Base-by-base conservation (phyloP, 371 early-diverging fungal genomes). In the Mucor circinelloides region DNA sequence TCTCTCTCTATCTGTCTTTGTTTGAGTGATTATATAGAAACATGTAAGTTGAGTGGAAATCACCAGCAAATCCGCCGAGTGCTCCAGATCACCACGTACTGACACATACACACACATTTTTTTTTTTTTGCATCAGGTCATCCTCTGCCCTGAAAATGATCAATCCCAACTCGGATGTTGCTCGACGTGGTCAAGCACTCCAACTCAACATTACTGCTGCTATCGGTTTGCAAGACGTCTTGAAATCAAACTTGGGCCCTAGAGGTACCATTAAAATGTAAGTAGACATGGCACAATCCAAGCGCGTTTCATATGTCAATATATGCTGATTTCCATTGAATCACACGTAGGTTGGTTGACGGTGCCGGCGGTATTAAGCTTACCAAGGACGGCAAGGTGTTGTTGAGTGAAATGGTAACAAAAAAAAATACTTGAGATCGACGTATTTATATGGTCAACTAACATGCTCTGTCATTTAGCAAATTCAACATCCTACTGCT, bases 401-500 rank as follows among this genome's bases (percentile, higher is more conserved):
- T 98, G 27, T 82, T 97, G 72, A 95, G 87, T 74, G 99, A 99
- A 84, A 99, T 99, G 94, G 96, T 95, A 87, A 68, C 10, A 7
- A n/a, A n/a, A 48, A 23, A n/a, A n/a, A n/a, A n/a, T n/a, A 3
- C 56, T 10, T 32, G 56, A n/a, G 56, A n/a, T 56, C 12, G 15
- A 27, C 15, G 6, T 25, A 28, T 54, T 32, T 56, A 56, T 28
- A 52, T 52, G 52, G 52, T 13, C 13, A 55, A 36, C 19, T 54
- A 66, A 63, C 61, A 60, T 59, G 46, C 28, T 67, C 57, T 62
- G 62, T 38, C 57, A 13, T 40, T 46, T 75, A 95, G 95, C 98
- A 99, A 96, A 99, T 99, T 81, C 97, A 98, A 88, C 97, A 99
- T 84, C 99, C 99, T 25, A 99, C 99, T 7, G 98, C 99, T 46